Base-by-base conservation (phyloP, 1,284 basidiomycete genomes). In the Athelia psychrophila region DNA sequence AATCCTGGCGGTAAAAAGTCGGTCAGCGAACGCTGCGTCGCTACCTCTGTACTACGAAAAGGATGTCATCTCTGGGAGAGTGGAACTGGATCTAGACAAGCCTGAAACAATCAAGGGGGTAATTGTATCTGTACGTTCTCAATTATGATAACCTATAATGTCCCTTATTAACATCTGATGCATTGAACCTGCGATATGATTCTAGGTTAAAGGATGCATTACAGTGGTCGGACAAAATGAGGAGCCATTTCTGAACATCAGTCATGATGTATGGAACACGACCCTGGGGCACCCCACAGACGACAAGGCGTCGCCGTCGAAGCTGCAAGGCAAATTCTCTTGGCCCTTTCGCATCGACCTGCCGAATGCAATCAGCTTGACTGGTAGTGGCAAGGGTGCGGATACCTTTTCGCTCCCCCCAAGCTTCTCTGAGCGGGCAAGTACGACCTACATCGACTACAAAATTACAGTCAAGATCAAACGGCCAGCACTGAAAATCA, bases 371-470 rank as follows among this genome's bases (percentile, higher is more conserved):
- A 67, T 49, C 66, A 68, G 18, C 69, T 74, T 10, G 64, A 65
- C n/a, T 63, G 49, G n/a, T 6, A 51, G 50, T 51, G 47, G 46
- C n/a, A 48, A 33, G 64, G 57, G 52, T 54, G 46, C 24, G 59
- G 53, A 52, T 25, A 60, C 66, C n/a, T 77, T 65, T 57, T 64
- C 64, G 42, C 65, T 78, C 20, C 77, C 77, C 5, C 76, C 78
- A 56, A 77, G 76, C 0, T 77, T 79, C 56, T 60, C 75, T 48
- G 77, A 79, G 58, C 71, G 74, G 3, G 51, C 48, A 49, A 55
- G 9, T n/a, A 58, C 72, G 3, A 73, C 69, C 8, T 75, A 76
- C 48, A 71, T 83, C 30, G 75, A 81, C 47, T 83, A 83, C 59
- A 71, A 69, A 50, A 56, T 82, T 12, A 58, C 73, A 2, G 74